Conservation (phyloP, 2,329 filamentous ascomycete genomes). For the Colletotrichum truncatum region DNA sequence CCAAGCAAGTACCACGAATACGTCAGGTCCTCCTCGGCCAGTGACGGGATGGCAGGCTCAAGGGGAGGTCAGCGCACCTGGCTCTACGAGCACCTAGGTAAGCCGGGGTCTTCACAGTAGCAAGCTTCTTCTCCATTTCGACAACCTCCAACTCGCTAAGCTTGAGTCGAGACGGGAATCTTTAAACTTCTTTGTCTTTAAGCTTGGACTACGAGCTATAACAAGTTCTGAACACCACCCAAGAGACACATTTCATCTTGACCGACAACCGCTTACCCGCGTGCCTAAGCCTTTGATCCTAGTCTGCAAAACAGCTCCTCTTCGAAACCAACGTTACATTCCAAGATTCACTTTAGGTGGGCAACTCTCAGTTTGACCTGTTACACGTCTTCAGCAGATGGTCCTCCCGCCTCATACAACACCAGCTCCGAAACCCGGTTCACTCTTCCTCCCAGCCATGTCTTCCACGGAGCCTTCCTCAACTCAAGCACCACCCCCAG, state of each 20-base stretch:
- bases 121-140: background rate
- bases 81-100: background rate
- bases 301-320: too few relatives aligned
- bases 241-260: background rate
- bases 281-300: too few relatives aligned
- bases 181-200: background rate
- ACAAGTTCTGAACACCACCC: too few relatives aligned
- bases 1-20: too few relatives aligned
- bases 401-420: constrained; percentile 25
- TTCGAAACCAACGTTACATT: too few relatives aligned
- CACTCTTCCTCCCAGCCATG: constrained; percentile 30
- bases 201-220: too few relatives aligned
- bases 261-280: too few relatives aligned
- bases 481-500: constrained; percentile 4
- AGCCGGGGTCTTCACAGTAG: background rate
- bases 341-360: too few relatives aligned
- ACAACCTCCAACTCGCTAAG: background rate
- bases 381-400: constrained; percentile 11
- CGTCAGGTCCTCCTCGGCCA: constrained; percentile 1
- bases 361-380: background rate
- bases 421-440: constrained; percentile 16
- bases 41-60: background rate
- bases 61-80: background rate
- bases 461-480: constrained; percentile 13
- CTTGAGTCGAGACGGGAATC: background rate